Conservation (phyloP, 352 stramenopile genomes). For the Pythium insidiosum region DNA sequence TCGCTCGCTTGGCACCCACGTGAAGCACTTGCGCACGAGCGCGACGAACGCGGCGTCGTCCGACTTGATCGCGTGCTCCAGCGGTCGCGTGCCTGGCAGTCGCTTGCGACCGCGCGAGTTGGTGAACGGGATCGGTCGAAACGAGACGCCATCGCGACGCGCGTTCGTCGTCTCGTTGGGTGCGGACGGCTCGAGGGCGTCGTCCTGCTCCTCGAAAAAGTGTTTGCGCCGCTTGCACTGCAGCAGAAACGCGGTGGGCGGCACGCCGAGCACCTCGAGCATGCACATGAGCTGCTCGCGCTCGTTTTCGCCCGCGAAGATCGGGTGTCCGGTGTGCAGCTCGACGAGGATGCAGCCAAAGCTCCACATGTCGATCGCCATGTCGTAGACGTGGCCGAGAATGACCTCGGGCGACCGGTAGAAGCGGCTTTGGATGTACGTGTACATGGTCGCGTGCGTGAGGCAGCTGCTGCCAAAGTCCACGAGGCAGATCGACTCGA, state of each 20-base stretch:
- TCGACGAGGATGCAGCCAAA: slow-evolving; percentile 84
- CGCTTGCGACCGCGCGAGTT: slow-evolving; percentile 59
- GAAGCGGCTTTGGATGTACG: slow-evolving; percentile 97
- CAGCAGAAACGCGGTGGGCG: slow-evolving; percentile 30
- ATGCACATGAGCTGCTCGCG: slow-evolving; percentile 82
- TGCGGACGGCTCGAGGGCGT: background rate
- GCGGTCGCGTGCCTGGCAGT: slow-evolving; percentile 22
- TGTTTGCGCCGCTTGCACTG: slow-evolving; percentile 47
- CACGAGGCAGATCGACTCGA: slow-evolving; percentile 79
- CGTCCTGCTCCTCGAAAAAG: slow-evolving; percentile 49
- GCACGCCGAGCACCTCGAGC: slow-evolving; percentile 65
- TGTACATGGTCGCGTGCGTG: slow-evolving; percentile 81
- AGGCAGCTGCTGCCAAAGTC: slow-evolving; percentile 97
- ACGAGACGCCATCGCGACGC: slow-evolving; percentile 2
- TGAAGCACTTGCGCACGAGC: slow-evolving; percentile 61
- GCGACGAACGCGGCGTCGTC: slow-evolving; percentile 47
- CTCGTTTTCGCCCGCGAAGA: slow-evolving; percentile 85
- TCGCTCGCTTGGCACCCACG: slow-evolving; percentile 48
- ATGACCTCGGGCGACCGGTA: slow-evolving; percentile 98
- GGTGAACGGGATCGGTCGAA: slow-evolving; percentile 35
- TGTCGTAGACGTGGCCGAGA: slow-evolving; percentile 82
- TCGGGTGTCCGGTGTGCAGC: slow-evolving; percentile 64
- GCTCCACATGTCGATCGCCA: slow-evolving; percentile 88
- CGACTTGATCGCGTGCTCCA: slow-evolving; percentile 27
- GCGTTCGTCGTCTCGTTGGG: background rate